Conservation (phyloP, 2,329 filamentous ascomycete genomes). For the Curvularia eragrostidis region DNA sequence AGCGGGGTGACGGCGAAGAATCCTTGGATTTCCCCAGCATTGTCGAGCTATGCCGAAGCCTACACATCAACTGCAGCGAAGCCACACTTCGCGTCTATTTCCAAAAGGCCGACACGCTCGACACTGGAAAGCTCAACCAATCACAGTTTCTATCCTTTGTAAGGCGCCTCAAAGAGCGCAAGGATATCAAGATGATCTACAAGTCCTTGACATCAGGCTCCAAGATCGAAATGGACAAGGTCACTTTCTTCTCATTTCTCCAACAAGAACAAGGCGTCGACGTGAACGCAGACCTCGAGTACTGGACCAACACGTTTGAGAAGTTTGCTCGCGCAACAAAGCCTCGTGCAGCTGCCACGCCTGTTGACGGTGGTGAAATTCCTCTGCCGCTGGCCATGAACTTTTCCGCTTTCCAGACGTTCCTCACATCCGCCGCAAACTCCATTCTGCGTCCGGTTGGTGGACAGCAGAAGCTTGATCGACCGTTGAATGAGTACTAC, state of each 20-base stretch:
- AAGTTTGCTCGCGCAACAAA: slow-evolving; percentile 62
- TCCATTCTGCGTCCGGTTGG: slow-evolving; percentile 68
- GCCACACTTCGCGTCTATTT: slow-evolving; percentile 78
- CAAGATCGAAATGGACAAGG: slow-evolving; percentile 69
- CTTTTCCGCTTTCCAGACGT: slow-evolving; percentile 75
- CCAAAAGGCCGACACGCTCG: slow-evolving; percentile 70
- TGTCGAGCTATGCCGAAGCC: slow-evolving; percentile 81
- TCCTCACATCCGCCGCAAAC: slow-evolving; percentile 61
- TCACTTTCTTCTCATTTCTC: slow-evolving; percentile 80
- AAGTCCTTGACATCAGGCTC: slow-evolving; percentile 62
- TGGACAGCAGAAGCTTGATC: slow-evolving; percentile 71
- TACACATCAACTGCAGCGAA: slow-evolving; percentile 90
- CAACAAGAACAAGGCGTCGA: slow-evolving; percentile 76
- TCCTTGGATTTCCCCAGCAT: slow-evolving; percentile 79
- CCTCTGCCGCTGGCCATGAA: slow-evolving; percentile 69
- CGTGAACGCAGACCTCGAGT: slow-evolving; percentile 66
- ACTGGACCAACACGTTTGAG: slow-evolving; percentile 77
- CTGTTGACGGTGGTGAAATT: slow-evolving; percentile 41
- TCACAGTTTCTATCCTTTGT: slow-evolving; percentile 85
- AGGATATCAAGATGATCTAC: slow-evolving; percentile 80
- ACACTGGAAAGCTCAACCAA: slow-evolving; percentile 74
- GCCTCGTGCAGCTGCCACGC: slow-evolving; percentile 50
- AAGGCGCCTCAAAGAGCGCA: slow-evolving; percentile 78
- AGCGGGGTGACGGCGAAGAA: slow-evolving; percentile 68
- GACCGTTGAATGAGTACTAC: slow-evolving; percentile 94